Conservation (phyloP, 495 filamentous ascomycete genomes). For the Bryoglossum gracile region DNA sequence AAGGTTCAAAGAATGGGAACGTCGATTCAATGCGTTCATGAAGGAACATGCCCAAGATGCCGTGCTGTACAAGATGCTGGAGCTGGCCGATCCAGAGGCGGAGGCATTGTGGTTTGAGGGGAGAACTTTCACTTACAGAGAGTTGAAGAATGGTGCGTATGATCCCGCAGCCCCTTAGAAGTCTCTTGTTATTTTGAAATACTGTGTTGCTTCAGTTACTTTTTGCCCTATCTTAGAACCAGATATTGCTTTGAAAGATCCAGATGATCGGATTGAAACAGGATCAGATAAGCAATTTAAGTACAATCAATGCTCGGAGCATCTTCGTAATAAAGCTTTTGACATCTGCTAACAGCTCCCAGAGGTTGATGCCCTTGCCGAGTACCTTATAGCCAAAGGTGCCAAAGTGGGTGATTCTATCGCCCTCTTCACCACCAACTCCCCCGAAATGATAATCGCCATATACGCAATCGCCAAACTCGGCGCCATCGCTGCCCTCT, state of each 20-base stretch:
- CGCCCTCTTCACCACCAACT: conserved; percentile 34
- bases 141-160: conserved; percentile 38
- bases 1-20: neutral
- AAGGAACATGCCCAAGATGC: conserved; percentile 29
- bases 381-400: conserved; percentile 29
- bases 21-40: neutral
- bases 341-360: neutral
- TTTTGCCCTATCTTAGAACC: too few species aligned
- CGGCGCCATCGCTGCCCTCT: neutral
- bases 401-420: conserved; percentile 37
- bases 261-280: too few species aligned
- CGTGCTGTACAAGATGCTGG: conserved; percentile 38
- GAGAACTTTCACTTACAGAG: conserved; percentile 38
- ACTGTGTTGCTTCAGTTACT: neutral
- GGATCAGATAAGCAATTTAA: too few species aligned
- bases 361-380: conserved; percentile 26
- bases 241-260: too few species aligned
- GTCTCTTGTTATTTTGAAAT: neutral
- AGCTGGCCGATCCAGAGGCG: conserved; percentile 27
- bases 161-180: neutral
- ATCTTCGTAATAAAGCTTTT: neutral
- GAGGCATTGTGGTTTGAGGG: conserved; percentile 45
- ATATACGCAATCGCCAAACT: conserved; percentile 3
- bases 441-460: conserved; percentile 6
- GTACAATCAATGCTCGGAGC: too few species aligned